These are phyloP conservation scores for Spongospora subterranea DNA, from an alignment of 208 protist species.

Conservation along the genomic window DNA sequence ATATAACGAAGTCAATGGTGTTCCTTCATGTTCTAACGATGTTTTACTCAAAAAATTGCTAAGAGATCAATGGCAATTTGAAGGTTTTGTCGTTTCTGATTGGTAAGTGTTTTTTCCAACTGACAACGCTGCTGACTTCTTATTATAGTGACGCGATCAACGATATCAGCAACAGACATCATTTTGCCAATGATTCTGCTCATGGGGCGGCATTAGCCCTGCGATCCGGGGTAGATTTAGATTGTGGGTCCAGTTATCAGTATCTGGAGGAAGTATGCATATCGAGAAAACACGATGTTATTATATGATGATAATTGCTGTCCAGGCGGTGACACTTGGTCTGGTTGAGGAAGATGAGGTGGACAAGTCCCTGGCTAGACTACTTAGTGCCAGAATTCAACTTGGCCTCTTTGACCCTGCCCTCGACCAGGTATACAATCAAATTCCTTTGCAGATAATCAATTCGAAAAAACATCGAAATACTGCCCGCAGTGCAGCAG, in stretches of 20 bases:
- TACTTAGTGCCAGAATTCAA: slow-evolving; percentile 57
- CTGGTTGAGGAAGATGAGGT: slow-evolving; percentile 61
- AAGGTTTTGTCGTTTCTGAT: slow-evolving; percentile 47
- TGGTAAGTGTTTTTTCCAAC: background rate
- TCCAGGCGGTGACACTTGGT: slow-evolving; percentile 9
- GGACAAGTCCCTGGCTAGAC: slow-evolving; percentile 57
- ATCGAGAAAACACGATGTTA: background rate
- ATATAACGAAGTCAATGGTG: slow-evolving; percentile 73
- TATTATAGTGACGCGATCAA: slow-evolving; percentile 62
- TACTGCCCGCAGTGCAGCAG: slow-evolving; percentile 61
- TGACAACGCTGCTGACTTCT: background rate
- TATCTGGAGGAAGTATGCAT: background rate
- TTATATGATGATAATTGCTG: background rate
- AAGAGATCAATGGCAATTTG: slow-evolving; percentile 58
- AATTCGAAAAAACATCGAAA: slow-evolving; percentile 26
- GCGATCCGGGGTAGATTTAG: slow-evolving; percentile 65
- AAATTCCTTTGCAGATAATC: background rate
- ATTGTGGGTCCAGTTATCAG: slow-evolving; percentile 59
- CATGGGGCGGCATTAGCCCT: slow-evolving; percentile 49
- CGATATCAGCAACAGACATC: slow-evolving; percentile 63
- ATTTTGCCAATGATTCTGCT: slow-evolving; percentile 57
- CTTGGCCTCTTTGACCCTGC: slow-evolving; percentile 65
- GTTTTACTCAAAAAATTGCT: slow-evolving; percentile 59
- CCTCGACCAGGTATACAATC: background rate
- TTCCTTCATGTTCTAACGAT: slow-evolving; percentile 67